These are phyloP conservation scores for Saccharomycopsis hybrid DNA, from an alignment of 1,139 yeast species.

Conservation along the genomic window DNA sequence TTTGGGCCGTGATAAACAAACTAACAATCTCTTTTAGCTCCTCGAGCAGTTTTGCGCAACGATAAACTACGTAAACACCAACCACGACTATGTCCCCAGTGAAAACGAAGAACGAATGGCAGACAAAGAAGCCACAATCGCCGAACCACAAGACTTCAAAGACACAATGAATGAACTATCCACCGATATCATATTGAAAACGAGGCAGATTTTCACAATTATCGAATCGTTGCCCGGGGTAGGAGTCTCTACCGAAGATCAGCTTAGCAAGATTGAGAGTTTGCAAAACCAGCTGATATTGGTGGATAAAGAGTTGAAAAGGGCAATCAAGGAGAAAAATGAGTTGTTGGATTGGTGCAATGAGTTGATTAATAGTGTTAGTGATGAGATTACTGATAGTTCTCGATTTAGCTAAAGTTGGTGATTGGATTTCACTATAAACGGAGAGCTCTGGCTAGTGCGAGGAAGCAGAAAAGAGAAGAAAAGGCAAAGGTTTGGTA, in stretches of 20 bases:
- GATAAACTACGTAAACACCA: conserved; percentile 72
- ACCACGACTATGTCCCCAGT: conserved; percentile 52
- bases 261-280: conserved; percentile 55
- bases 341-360: conserved; percentile 60
- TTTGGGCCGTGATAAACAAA: background rate
- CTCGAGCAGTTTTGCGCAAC: conserved; percentile 91
- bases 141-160: conserved; percentile 42
- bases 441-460: too few species aligned
- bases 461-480: too few species aligned
- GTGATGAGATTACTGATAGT: conserved; percentile 11
- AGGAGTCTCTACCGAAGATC: conserved; percentile 75
- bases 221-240: conserved; percentile 92
- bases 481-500: too few species aligned
- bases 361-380: conserved; percentile 42
- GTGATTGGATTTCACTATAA: background rate
- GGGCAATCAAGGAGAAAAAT: conserved; percentile 62
- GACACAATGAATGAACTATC: conserved; percentile 67
- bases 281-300: conserved; percentile 57
- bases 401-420: background rate
- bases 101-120: conserved; percentile 45
- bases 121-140: conserved; percentile 41
- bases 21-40: conserved; percentile 32
- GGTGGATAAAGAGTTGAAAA: conserved; percentile 54
- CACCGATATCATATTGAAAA: conserved; percentile 75
- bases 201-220: conserved; percentile 78